Conservation (phyloP, 805 yeast genomes). For the Crinitomyces ghanaensis region DNA sequence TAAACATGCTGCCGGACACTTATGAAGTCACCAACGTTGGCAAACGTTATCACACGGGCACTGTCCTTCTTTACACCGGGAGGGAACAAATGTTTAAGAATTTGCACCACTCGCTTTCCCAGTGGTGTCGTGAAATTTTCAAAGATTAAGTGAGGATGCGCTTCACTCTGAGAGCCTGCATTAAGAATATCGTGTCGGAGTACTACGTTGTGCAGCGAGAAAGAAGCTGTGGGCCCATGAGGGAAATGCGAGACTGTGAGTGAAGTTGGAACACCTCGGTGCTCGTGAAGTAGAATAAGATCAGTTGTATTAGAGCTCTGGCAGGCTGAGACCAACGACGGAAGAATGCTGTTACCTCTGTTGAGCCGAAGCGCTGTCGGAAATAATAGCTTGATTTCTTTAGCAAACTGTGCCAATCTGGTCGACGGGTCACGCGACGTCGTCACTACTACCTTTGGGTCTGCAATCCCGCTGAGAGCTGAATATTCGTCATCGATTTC, state of each 20-base stretch:
- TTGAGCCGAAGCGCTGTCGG: constrained; percentile 84
- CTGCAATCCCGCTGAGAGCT: constrained; percentile 73
- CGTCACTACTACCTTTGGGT: constrained; percentile 85
- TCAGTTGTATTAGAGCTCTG: constrained; percentile 73
- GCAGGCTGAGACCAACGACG: constrained; percentile 76
- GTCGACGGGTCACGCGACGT: constrained; percentile 89
- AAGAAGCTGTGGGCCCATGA: constrained; percentile 93
- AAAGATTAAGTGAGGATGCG: constrained; percentile 86
- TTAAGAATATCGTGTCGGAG: constrained; percentile 84
- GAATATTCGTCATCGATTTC: constrained; percentile 85
- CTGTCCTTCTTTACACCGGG: constrained; percentile 92
- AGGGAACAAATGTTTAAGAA: constrained; percentile 83
- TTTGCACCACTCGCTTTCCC: constrained; percentile 71
- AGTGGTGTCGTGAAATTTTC: constrained; percentile 75
- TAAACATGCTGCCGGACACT: constrained; percentile 93
- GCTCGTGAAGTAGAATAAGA: constrained; percentile 80
- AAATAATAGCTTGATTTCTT: constrained; percentile 79
- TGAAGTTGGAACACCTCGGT: constrained; percentile 96
- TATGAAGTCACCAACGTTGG: constrained; percentile 82
- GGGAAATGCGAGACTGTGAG: constrained; percentile 90
- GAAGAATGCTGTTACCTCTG: constrained; percentile 85
- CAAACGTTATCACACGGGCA: constrained; percentile 85
- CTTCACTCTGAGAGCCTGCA: constrained; percentile 81
- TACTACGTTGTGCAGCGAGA: constrained; percentile 89
- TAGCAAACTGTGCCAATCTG: constrained; percentile 78